Evolutionary conservation across 305 asterid species (phyloP), one percentile per base, ranked within the genome.

Genomic region (Euphrasia arctica): DNA sequence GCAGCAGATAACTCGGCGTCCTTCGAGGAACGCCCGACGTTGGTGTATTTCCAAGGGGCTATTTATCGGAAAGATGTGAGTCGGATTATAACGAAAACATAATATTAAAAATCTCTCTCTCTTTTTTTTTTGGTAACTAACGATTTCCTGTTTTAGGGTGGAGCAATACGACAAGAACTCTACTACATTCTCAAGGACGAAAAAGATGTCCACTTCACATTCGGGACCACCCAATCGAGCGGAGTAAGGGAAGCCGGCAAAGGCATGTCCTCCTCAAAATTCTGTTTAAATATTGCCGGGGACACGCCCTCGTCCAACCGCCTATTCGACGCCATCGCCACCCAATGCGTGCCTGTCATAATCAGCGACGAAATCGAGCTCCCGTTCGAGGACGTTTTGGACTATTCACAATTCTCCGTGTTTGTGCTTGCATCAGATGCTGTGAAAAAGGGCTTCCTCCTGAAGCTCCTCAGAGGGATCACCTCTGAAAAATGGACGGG

Each of bases 291-390:
- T 56, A 84, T 87, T 31, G 98, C 98, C 0, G 98, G 97, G 47
- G 98, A 92, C 78, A 92, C 96, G 9, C 98, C 98, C 32, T 89
- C 98, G 4, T 92, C 98, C 1, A 87, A 90, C 49, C 91, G 97
- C 2, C 96, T 92, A 41, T 92, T 92, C 72, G 97, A 92, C 60
- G 91, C 98, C 71, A 85, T 92, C 47, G 91, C 83, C 7, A 84
- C 83, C 58, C 95, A 82, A 64, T 92, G 98, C 66, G 87, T 89
- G 42, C 98, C 98, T 4, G 96, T 92, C 29, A 89, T 92, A 58
- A 87, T 92, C 54, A 89, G 98, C 9, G 97, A 89, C 51, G 91
- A 92, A 29, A 89, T 92, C 22, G 98, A 89, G 85, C 72, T 92
- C 5, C 98, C 97, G 2, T 92, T 65, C 15, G 97, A 92, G 68